Evolutionary conservation across 441 rosid species (phyloP).

Genomic region (Francoa sonchifolia): DNA sequence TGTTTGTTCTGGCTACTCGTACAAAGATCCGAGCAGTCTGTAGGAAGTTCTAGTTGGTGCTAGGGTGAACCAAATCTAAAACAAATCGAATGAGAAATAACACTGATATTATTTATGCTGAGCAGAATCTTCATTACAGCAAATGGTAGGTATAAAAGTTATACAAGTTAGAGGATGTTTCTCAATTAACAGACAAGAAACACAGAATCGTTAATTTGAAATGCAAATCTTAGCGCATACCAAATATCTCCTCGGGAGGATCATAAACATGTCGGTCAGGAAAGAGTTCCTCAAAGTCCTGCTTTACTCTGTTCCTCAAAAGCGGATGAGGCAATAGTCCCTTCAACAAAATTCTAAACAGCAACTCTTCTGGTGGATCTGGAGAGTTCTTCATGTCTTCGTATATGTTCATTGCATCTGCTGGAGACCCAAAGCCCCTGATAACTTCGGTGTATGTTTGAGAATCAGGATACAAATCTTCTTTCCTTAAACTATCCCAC

Average conservation of each 20-base stretch:
- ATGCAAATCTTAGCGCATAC: conserved; percentile 37
- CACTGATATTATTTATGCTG: too few species aligned
- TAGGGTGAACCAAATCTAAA: too few species aligned
- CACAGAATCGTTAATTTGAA: too few species aligned
- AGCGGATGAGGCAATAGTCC: conserved; percentile 89
- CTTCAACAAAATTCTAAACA: conserved; percentile 75
- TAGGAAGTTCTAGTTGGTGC: too few species aligned
- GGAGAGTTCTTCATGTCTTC: conserved; percentile 96
- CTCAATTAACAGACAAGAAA: too few species aligned
- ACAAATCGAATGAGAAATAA: too few species aligned
- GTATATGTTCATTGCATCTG: conserved; percentile 90
- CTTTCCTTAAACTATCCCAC: conserved; percentile 73
- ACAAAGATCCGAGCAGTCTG: too few species aligned
- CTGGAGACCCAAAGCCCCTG: conserved; percentile 84
- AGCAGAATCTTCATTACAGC: too few species aligned
- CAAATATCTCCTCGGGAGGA: conserved; percentile 94
- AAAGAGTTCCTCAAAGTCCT: conserved; percentile 85
- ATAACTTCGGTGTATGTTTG: conserved; percentile 83
- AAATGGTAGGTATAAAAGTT: too few species aligned
- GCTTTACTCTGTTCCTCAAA: conserved; percentile 81
- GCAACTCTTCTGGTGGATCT: conserved; percentile 86
- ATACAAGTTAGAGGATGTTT: too few species aligned
- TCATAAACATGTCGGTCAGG: conserved; percentile 87
- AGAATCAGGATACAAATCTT: conserved; percentile 70
- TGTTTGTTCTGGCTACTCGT: too few species aligned